A percentile compares a stretch with the other conserved stretches of the same genome.
These are phyloP conservation scores for Rostrohypoxylon terebratum DNA, from an alignment of 495 filamentous ascomycete genomes.

Conservation along the genomic window DNA sequence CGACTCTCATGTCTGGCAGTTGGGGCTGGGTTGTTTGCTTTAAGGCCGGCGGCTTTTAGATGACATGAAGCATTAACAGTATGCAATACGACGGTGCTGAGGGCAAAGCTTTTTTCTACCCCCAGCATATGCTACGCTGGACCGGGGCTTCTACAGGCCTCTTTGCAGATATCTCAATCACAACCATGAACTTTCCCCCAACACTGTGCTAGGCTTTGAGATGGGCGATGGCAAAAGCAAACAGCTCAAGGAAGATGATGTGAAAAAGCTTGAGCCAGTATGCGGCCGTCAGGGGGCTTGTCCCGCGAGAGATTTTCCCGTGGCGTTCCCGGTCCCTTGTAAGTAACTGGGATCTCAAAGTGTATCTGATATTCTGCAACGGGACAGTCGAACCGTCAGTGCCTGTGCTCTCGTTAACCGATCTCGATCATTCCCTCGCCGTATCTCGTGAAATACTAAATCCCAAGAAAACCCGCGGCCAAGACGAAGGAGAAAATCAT, in stretches of 20 bases:
- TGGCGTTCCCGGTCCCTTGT: constrained; percentile 15
- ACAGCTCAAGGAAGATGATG: not conserved
- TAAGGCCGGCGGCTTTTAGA: not conserved
- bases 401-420: constrained; percentile 19
- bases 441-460: constrained; percentile 22
- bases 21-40: not conserved
- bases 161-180: constrained; percentile 10
- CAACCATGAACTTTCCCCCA: not conserved
- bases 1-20: no score
- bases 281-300: not conserved
- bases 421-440: constrained; percentile 12
- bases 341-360: constrained; percentile 16
- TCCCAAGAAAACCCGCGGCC: not conserved
- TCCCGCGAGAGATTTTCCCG: not conserved
- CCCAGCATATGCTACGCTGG: constrained; percentile 3
- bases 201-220: not conserved
- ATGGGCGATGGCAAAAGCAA: constrained; percentile 13
- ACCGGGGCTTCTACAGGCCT: constrained; percentile 5
- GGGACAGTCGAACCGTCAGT: not conserved
- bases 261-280: constrained; percentile 10
- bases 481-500: constrained; percentile 8
- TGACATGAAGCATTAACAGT: not conserved
- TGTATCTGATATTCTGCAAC: constrained; percentile 6
- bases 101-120: constrained; percentile 11
- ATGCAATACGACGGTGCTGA: constrained; percentile 15